Percentiles rank a stretch among this genome's conserved stretches.
Conservation (phyloP, 768 basidiomycete species). For the Suillus ampliporus region DNA sequence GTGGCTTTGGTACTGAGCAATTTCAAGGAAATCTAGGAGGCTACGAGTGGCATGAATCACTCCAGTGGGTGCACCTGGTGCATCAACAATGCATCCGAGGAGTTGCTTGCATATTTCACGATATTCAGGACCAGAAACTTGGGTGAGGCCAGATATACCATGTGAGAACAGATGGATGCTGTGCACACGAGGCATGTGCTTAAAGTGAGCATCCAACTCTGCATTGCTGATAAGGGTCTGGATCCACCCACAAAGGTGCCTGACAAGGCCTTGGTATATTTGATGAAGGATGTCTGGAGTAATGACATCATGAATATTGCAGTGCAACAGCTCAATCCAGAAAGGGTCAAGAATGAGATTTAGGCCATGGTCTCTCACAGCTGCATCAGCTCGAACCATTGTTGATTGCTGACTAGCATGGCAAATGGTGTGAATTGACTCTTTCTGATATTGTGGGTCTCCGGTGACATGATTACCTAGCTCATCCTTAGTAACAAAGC, state of each 20-base stretch:
- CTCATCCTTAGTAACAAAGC: no score
- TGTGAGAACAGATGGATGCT: background rate
- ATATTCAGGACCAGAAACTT: background rate
- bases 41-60: no score
- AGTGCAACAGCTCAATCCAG: conserved; percentile 33
- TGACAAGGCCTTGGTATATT: conserved; percentile 42
- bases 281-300: conserved; percentile 45
- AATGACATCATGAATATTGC: conserved; percentile 27
- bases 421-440: background rate
- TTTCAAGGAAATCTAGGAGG: no score
- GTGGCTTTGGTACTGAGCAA: no score
- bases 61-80: no score
- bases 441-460: no score
- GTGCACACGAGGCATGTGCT: background rate
- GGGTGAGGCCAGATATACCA: background rate
- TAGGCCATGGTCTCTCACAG: background rate
- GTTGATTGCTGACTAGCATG: background rate
- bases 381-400: background rate
- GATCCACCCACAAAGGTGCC: conserved; percentile 39
- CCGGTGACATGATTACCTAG: no score
- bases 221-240: background rate
- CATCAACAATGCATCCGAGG: no score
- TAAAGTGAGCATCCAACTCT: background rate
- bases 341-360: conserved; percentile 19
- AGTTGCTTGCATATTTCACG: background rate